Evolutionary conservation across 2,329 filamentous ascomycete species (phyloP).

Genomic region (Penicillium sp.): DNA sequence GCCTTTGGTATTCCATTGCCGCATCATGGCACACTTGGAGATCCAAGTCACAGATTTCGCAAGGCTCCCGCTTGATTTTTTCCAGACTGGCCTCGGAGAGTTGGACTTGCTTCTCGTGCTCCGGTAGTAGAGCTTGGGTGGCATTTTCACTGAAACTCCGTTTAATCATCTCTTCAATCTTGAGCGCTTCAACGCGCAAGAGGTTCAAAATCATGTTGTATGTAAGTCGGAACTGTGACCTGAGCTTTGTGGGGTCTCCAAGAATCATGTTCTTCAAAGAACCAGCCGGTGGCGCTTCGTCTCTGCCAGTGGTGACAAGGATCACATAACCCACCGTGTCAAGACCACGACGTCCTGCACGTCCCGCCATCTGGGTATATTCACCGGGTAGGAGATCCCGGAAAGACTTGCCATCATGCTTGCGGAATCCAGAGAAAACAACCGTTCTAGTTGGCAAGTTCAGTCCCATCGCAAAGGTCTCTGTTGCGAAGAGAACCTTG

Average conservation of each 20-base stretch:
- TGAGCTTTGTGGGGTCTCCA: constrained; percentile 89
- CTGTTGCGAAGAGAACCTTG: constrained; percentile 95
- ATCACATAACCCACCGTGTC: constrained; percentile 94
- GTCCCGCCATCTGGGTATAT: constrained; percentile 97
- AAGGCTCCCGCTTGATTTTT: constrained; percentile 84
- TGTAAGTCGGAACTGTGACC: constrained; percentile 93
- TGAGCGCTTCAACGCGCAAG: constrained; percentile 89
- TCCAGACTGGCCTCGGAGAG: constrained; percentile 86
- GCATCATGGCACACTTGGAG: constrained; percentile 80
- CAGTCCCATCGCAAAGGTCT: constrained; percentile 97
- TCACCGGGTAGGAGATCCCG: constrained; percentile 89
- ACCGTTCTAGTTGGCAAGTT: constrained; percentile 95
- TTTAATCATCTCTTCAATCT: constrained; percentile 99
- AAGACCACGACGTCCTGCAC: constrained; percentile 87
- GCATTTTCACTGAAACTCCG: constrained; percentile 98
- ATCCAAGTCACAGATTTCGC: constrained; percentile 75
- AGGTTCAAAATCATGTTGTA: constrained; percentile 99
- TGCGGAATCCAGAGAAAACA: constrained; percentile 94
- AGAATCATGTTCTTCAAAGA: constrained; percentile 92
- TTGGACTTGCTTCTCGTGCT: constrained; percentile 93
- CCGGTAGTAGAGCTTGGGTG: constrained; percentile 87
- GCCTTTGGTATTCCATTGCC: constrained; percentile 72
- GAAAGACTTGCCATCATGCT: constrained; percentile 91
- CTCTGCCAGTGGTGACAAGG: constrained; percentile 75
- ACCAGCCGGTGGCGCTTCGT: constrained; percentile 82